Conservation (phyloP, 2,329 filamentous ascomycete species). For the Sporothrix protearum region DNA sequence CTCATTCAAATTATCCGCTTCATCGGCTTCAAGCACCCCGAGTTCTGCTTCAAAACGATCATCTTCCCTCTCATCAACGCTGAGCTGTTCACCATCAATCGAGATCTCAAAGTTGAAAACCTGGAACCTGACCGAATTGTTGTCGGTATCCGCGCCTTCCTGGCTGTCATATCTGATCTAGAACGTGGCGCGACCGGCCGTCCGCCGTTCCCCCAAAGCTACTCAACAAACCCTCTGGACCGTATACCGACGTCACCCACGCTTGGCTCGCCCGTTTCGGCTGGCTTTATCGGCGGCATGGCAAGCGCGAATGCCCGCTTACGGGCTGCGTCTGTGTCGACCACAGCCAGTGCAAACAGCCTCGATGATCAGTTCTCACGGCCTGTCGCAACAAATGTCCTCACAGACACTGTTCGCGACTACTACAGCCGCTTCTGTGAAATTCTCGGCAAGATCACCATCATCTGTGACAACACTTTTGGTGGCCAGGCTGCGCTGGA, state of each 20-base stretch:
- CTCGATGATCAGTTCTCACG: conserved; percentile 65
- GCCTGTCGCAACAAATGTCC: conserved; percentile 56
- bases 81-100: conserved; percentile 72
- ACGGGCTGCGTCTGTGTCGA: conserved; percentile 9
- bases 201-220: conserved; percentile 80
- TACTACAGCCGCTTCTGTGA: conserved; percentile 92
- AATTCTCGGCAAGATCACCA: conserved; percentile 90
- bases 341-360: not conserved
- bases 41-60: conserved; percentile 86
- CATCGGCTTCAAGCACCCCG: conserved; percentile 88
- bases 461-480: conserved; percentile 95
- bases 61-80: conserved; percentile 96
- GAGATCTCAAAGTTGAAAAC: conserved; percentile 82
- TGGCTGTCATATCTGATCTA: conserved; percentile 88
- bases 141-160: conserved; percentile 91
- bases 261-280: conserved; percentile 39
- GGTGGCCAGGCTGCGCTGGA: conserved; percentile 92
- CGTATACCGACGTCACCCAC: conserved; percentile 50
- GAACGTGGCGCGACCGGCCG: conserved; percentile 74
- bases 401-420: conserved; percentile 74
- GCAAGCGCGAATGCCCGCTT: not conserved
- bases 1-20: conserved; percentile 91
- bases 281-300: not conserved
- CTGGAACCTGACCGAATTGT: conserved; percentile 95
- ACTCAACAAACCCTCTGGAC: conserved; percentile 39